Evolutionary conservation across 1,139 yeast species (phyloP).

Genomic region (Zhuliangozyma blackwelliae): DNA sequence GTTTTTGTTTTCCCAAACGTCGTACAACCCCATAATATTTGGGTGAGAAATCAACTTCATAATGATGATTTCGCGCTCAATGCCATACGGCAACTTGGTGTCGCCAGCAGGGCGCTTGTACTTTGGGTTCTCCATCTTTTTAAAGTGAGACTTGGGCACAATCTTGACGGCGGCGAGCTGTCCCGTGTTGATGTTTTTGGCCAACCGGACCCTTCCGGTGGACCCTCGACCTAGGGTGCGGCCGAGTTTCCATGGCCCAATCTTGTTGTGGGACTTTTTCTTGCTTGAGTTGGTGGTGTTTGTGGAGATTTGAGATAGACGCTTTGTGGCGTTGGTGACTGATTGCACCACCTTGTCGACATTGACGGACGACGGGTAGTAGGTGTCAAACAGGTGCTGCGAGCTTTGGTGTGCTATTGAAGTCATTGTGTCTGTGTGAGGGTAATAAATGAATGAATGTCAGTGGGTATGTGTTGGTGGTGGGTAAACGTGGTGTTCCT

Average conservation of each 20-base stretch:
- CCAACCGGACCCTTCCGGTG: slow-evolving; percentile 89
- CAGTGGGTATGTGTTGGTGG: too few species aligned
- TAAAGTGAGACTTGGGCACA: slow-evolving; percentile 74
- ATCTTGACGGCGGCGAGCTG: slow-evolving; percentile 95
- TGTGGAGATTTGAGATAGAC: slow-evolving; percentile 63
- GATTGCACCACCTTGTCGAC: slow-evolving; percentile 48
- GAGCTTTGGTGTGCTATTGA: too few species aligned
- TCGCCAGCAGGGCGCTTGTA: slow-evolving; percentile 35
- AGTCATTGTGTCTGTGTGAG: too few species aligned
- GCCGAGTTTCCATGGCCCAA: slow-evolving; percentile 97
- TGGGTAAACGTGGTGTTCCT: too few species aligned
- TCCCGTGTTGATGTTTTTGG: slow-evolving; percentile 79
- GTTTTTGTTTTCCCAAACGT: slow-evolving; percentile 97
- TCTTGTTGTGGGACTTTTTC: slow-evolving; percentile 63
- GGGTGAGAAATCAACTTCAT: slow-evolving; percentile 88
- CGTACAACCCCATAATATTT: slow-evolving; percentile 91
- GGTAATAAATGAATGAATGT: too few species aligned
- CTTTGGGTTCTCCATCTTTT: slow-evolving; percentile 52
- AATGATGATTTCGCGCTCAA: slow-evolving; percentile 94
- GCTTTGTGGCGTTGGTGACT: slow-evolving; percentile 59
- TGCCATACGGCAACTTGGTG: slow-evolving; percentile 79
- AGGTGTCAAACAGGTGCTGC: background rate
- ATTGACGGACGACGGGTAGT: slow-evolving; percentile 23
- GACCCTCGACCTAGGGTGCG: slow-evolving; percentile 93
- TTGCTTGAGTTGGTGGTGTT: slow-evolving; percentile 42